A percentile compares a stretch with the other conserved stretches of the same genome.
Conservation (phyloP, 192 early-diverging fungal genomes). For the Oehlia diaphana region DNA sequence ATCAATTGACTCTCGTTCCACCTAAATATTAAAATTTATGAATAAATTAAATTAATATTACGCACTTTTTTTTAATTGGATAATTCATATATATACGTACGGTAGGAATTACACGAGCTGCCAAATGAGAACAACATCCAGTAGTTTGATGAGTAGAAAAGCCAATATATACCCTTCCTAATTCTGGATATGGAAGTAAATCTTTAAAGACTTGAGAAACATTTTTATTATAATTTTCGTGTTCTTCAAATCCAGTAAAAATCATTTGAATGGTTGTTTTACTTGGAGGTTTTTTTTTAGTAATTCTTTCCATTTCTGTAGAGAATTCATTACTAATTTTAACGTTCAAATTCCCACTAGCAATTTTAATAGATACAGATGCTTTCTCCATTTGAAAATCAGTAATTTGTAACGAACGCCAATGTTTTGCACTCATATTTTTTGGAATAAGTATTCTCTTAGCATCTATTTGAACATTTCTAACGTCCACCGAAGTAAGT, state of each 20-base stretch:
- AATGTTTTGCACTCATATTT: conserved; percentile 5
- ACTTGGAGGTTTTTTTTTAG: conserved; percentile 82
- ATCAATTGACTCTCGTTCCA: conserved; percentile 87
- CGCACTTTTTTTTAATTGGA: too few species aligned
- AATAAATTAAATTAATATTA: too few species aligned
- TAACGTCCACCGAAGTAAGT: conserved; percentile 59
- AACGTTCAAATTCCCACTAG: conserved; percentile 60
- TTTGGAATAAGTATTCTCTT: conserved; percentile 41
- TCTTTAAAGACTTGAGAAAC: conserved; percentile 66
- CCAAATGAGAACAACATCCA: conserved; percentile 76
- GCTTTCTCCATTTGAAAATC: conserved; percentile 36
- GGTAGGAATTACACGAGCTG: conserved; percentile 85
- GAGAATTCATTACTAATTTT: conserved; percentile 54
- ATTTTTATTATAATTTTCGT: conserved; percentile 36
- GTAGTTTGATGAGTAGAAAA: conserved; percentile 92
- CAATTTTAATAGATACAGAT: conserved; percentile 71
- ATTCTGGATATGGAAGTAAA: conserved; percentile 69
- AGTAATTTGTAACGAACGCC: conserved; percentile 15
- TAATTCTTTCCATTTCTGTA: conserved; percentile 85
- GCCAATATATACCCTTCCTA: conserved; percentile 87
- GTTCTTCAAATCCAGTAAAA: conserved; percentile 75
- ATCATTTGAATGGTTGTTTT: conserved; percentile 70
- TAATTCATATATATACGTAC: conserved; percentile 29
- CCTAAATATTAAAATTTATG: neutral
- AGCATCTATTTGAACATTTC: conserved; percentile 56